Evolutionary conservation across 2,329 filamentous ascomycete species (phyloP), one percentile per base, ranked within the genome.

Genomic region (Phyllosticta citrichinensis): DNA sequence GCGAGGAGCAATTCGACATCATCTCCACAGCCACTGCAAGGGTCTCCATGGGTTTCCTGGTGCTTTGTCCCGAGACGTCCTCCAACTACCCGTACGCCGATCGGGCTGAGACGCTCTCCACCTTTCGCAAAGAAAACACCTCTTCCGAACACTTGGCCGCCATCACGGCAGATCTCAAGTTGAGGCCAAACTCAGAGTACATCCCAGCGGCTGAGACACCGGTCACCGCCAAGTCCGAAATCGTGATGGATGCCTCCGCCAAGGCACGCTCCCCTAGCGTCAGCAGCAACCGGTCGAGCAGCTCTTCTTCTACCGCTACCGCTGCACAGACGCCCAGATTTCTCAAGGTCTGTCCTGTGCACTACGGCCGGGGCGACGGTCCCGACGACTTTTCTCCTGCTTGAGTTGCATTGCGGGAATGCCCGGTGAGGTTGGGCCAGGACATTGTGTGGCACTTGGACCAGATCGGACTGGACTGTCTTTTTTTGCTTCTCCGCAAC

Each of bases 331-430:
- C 76, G 66, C 57, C 61, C 35, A 77, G 79, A 62, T 81, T 87
- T 71, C 79, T 87, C 66, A 86, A 85, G 77, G 81, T 87, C 62
- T 81, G 82, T 24, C 83, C 83, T 35, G 83, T 86, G 62, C 82
- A 86, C 79, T 85, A 78, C 73, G 84, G 84, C 65, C 83, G 75
- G 22, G 82, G 77, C 64, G 81, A 80, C 60, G 76, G 82, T 75
- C 79, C 82, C 75, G 77, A 75, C 54, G 83, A 86, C 76, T 85
- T 70, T 62, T 67, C 68, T 3, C 27, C 27, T 47, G 14, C 40
- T n/a, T n/a, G 5, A n/a, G 2, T 47, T 47, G 40, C 6, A n/a
- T 4, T 8, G 27, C 27, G 27, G 6, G 3, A 3, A 30, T 47
- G 14, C 17, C 40, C 40, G 40, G 40, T 47, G 2, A 8, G 27